Evolutionary conservation across 2,329 filamentous ascomycete species (phyloP), one percentile per base, ranked within the genome.

Genomic region (Chrysosporium keratinophilum): DNA sequence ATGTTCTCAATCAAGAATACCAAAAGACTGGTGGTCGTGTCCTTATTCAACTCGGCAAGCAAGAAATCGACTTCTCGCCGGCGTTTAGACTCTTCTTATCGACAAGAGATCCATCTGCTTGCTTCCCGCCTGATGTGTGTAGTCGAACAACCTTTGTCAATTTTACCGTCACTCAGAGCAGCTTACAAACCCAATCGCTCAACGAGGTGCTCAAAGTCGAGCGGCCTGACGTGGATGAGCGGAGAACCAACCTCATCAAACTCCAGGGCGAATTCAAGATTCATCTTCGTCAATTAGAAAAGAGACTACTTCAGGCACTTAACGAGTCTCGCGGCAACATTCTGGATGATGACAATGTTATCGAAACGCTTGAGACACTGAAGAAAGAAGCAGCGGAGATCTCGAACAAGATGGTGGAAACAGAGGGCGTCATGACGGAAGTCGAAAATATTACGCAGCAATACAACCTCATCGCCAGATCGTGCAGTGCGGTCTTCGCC

Each of bases 131-230:
- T 0, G 93, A 98, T 66, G 88, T 98, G 59, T 98, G 94, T 81
- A 95, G 89, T 76, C 82, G 94, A 64, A 97, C 93, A 5, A 98
- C 94, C 0, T 95, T 98, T 71, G 93, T 98, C 78, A 98, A 98
- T 73, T 98, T 98, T 63, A 97, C 94, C 1, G 91, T 98, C 58
- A 98, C 93, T 3, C 91, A 97, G 74, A 96, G 93, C 79, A 97
- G 91, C 77, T 78, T 98, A 65, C 93, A 95, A 73, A 97, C 93
- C 1, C 93, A 98, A 71, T 96, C 93, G 1, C 81, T 98, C 61
- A 96, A 96, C 62, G 90, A 98, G 59, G 93, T 97, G 34, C 80
- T 98, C 65, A 97, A 97, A 71, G 95, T 90, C 12, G 93, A 98
- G 76, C 83, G 94, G 54, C 93, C 94, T 3, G 93, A 98, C 71